Conservation (phyloP, 2,329 filamentous ascomycete species). For the Paradendryphiella salina region DNA sequence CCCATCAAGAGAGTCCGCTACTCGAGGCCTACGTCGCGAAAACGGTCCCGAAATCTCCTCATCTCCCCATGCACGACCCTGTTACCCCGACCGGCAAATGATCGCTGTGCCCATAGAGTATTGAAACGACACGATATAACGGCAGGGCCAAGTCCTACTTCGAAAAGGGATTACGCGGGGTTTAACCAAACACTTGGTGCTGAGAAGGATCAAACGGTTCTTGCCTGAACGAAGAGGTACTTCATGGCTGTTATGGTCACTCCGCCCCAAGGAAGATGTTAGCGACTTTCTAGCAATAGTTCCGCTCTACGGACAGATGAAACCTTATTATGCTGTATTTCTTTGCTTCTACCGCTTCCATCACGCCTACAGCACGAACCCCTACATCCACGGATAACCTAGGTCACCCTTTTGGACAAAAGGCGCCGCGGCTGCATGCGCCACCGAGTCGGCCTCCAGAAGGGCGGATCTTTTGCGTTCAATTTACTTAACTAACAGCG, state of each 20-base stretch:
- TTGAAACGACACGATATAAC: background rate
- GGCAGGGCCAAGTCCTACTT: background rate
- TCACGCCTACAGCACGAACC: background rate
- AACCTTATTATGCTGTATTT: background rate
- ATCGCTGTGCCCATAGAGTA: background rate
- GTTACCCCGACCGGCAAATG: background rate
- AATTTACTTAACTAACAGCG: background rate
- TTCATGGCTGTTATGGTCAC: background rate
- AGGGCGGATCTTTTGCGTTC: constrained; percentile 1
- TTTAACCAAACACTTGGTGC: background rate
- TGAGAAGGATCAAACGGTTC: background rate
- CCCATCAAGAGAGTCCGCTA: no score
- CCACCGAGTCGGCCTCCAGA: background rate
- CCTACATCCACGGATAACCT: constrained; percentile 1
- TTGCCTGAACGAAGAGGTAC: background rate
- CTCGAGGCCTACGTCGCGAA: background rate
- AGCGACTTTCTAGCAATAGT: background rate
- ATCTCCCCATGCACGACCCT: background rate
- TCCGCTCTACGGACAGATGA: background rate
- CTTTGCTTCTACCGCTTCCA: background rate
- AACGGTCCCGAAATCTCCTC: background rate
- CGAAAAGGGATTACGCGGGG: background rate
- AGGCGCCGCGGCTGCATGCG: constrained; percentile 2
- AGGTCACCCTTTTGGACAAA: background rate
- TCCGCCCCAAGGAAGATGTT: background rate